phyloP scores from a whole-genome alignment of 176 grass and related monocot species.

The Musa itinerans region DNA sequence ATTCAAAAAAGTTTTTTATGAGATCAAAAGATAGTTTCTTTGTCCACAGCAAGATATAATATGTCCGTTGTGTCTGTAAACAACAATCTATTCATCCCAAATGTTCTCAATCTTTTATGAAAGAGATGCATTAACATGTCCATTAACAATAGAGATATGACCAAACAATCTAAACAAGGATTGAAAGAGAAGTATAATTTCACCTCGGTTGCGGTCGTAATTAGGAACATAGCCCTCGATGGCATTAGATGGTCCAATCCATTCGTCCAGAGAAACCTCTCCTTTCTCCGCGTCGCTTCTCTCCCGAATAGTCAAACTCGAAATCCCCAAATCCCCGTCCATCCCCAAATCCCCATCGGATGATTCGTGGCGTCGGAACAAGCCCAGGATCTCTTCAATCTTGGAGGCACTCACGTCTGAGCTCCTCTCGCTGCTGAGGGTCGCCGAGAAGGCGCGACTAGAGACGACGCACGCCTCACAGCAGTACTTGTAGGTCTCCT shows the following conservation, averaged over 20 bases:
- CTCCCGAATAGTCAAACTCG: slow-evolving; percentile 51
- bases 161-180: not conserved
- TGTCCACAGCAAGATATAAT: not conserved
- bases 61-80: not conserved
- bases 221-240: slow-evolving; percentile 82
- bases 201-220: slow-evolving; percentile 17
- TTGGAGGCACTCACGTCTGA: slow-evolving; percentile 21
- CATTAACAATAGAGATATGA: not conserved
- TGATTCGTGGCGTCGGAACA: slow-evolving; percentile 25
- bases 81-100: not conserved
- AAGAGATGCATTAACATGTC: not conserved
- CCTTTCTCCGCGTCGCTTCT: slow-evolving; percentile 32
- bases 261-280: slow-evolving; percentile 51
- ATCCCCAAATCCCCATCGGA: slow-evolving; percentile 18
- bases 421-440: slow-evolving; percentile 28
- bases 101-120: not conserved
- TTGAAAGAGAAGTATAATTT: not conserved
- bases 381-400: slow-evolving; percentile 26
- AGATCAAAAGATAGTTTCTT: not conserved
- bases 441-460: slow-evolving; percentile 38
- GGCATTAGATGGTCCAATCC: slow-evolving; percentile 56
- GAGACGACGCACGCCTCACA: slow-evolving; percentile 52
- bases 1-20: not conserved
- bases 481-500: slow-evolving; percentile 75
- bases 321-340: slow-evolving; percentile 9